Evolutionary conservation across 768 basidiomycete genomes (phyloP), one percentile per base, ranked within the genome.

Genomic region (Russula foetens): DNA sequence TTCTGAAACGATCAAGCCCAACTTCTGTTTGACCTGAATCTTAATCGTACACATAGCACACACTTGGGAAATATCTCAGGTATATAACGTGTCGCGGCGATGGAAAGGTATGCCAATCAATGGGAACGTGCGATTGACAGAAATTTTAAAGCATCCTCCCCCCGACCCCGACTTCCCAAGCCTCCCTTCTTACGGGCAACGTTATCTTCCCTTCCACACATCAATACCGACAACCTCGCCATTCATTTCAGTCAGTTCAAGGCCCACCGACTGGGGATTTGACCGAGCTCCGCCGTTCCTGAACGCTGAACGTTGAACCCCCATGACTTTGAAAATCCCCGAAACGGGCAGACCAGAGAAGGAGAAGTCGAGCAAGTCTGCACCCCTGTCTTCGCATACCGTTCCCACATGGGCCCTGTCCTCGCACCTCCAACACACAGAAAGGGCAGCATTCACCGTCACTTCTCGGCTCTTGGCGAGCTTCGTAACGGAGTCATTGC

Each of bases 381-480:
- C 24, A 14, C 24, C 45, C 23, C 15, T 29, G 9, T 21, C 51
- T 23, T 11, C 21, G 1, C n/a, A 33, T 33, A 33, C 35, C 26
- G 56, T 41, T 38, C 49, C 50, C 26, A 62, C 60, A 7, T 62
- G 60, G 60, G 28, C 7, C 23, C 46, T 57, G 14, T 45, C 50
- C 2, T 62, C 55, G n/a, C 39, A 17, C 12, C 55, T 66, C 15
- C 39, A 38, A n/a, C 64, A 63, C 0, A 31, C 49, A 5, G 59
- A 64, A 11, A 57, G 49, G 44, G 77, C 79, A 26, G 70, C 71
- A 5, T 79, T 80, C 60, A 78, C 79, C 9, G 78, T 80, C 45
- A 72, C 70, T 26, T 79, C 79, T 31, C 77, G 80, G 48, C 75
- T 81, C 53, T 63, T 81, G 15, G 76, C 79, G 15, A 79, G 78